Evolutionary conservation across 2,329 filamentous ascomycete species (phyloP), one percentile per base, ranked within the genome.

Genomic region (Zalaria obscura): DNA sequence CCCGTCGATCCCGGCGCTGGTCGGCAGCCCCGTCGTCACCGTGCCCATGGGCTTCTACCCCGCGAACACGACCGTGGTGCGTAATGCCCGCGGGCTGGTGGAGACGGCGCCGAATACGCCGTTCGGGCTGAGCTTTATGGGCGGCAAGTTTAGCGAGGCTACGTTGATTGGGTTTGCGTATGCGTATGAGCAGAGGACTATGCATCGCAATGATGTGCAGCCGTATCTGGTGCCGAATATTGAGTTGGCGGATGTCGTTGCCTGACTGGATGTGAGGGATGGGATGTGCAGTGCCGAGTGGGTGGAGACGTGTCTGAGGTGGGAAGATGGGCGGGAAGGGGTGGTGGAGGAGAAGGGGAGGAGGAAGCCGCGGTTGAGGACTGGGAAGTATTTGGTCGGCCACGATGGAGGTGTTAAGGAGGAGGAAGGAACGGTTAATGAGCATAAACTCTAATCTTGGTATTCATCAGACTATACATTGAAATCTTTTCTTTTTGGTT

Each of bases 51-150:
- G 78, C 0, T 67, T 67, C 34, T 72, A 69, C 39, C 72, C 73
- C 0, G 48, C 58, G 0, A 66, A 68, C 27, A 69, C 67, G 4
- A 59, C 61, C 1, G 64, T 76, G 2, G 52, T 57, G 25, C 57
- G 56, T 31, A 70, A 72, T 40, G 41, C 46, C 0, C 60, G 69
- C 5, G 69, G 72, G 0, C 57, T 81, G 5, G 69, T 75, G 5
- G 57, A 59, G 0, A 62, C 59, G 0, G 76, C 62, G 0, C 76
- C 77, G 0, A 72, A 73, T 11, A 55, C 75, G 1, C 67, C 67
- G 2, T 79, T 81, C 51, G 80, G 80, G 0, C 58, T 84, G 7
- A 67, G 67, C 5, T 83, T 83, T 50, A 60, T 81, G 36, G 80
- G 78, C 0, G 57, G 58, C 3, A 67, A 66, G 38, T 84, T 73